These are phyloP conservation scores for Aquilaria yunnanensis DNA, from an alignment of 345 rosid species.

Conservation along the genomic window DNA sequence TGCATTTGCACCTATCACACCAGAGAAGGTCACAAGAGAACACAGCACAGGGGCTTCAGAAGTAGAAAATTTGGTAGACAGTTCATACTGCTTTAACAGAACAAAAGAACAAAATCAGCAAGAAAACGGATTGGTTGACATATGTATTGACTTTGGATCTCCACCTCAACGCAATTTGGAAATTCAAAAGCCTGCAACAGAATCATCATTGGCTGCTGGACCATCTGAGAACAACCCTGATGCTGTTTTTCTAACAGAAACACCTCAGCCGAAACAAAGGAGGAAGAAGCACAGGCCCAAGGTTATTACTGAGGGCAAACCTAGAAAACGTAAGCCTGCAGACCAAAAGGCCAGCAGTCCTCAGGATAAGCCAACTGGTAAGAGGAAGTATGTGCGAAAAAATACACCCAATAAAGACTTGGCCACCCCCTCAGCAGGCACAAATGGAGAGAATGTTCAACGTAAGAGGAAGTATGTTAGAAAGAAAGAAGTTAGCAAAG, in stretches of 20 bases:
- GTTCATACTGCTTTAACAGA: conserved; percentile 12
- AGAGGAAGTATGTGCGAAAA: conserved; percentile 46
- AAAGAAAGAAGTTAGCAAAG: conserved; percentile 30
- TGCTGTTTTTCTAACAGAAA: conserved; percentile 31
- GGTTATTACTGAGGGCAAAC: conserved; percentile 57
- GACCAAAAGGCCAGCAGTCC: conserved; percentile 24
- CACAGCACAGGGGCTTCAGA: conserved; percentile 16
- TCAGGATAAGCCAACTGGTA: conserved; percentile 35
- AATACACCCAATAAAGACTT: conserved; percentile 23
- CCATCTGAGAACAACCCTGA: conserved; percentile 22
- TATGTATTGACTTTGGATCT: conserved; percentile 7
- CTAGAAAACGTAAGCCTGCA: conserved; percentile 29
- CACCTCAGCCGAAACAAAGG: conserved; percentile 63
- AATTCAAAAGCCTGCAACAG: conserved; percentile 18
- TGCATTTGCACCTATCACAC: conserved; percentile 48
- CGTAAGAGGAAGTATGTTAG: conserved; percentile 51
- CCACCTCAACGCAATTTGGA: conserved; percentile 15
- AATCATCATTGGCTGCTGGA: conserved; percentile 19
- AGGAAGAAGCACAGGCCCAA: conserved; percentile 86
- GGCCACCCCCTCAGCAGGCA: conserved; percentile 23
- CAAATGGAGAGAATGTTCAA: conserved; percentile 24
- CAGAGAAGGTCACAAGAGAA: conserved; percentile 32
- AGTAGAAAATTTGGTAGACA: conserved; percentile 9
- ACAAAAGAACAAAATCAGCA: conserved; percentile 17
- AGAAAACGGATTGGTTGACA: conserved; percentile 14